Evolutionary conservation across 257 asterid genomes (phyloP).

Genomic region (Linaria vulgaris): DNA sequence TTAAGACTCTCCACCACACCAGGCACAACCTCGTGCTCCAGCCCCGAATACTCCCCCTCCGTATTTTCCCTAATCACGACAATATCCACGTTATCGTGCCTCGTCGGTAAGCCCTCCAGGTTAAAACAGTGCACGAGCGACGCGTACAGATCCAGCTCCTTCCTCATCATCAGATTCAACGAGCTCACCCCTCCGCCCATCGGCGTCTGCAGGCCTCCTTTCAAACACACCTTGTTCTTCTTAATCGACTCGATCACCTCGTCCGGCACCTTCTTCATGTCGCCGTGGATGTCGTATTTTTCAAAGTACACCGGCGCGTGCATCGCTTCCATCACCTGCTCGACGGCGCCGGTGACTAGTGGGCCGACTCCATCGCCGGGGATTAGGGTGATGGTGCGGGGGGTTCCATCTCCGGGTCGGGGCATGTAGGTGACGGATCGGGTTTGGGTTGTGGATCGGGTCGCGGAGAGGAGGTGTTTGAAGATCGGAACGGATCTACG

Average conservation of each 20-base stretch:
- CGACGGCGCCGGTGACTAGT: conserved; percentile 89
- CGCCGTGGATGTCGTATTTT: conserved; percentile 76
- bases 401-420: conserved; percentile 95
- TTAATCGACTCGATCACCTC: conserved; percentile 77
- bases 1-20: conserved; percentile 98
- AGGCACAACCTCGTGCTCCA: conserved; percentile 99
- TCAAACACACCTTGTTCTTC: conserved; percentile 87
- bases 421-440: conserved; percentile 99
- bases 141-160: conserved; percentile 97
- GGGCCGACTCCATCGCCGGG: conserved; percentile 99
- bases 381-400: conserved; percentile 78
- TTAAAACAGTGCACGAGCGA: conserved; percentile 90
- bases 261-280: conserved; percentile 69
- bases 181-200: conserved; percentile 97
- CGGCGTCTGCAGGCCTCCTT: conserved; percentile 89
- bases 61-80: conserved; percentile 96
- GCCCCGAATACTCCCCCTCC: conserved; percentile 95
- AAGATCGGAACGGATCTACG: conserved; percentile 54
- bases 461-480: conserved; percentile 33
- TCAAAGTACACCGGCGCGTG: conserved; percentile 94
- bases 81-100: conserved; percentile 82
- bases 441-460: conserved; percentile 22
- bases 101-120: conserved; percentile 75
- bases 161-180: conserved; percentile 73
- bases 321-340: conserved; percentile 97